These are phyloP conservation scores for Trypanosoma scelopori DNA, from an alignment of 208 protist species.

Conservation along the genomic window DNA sequence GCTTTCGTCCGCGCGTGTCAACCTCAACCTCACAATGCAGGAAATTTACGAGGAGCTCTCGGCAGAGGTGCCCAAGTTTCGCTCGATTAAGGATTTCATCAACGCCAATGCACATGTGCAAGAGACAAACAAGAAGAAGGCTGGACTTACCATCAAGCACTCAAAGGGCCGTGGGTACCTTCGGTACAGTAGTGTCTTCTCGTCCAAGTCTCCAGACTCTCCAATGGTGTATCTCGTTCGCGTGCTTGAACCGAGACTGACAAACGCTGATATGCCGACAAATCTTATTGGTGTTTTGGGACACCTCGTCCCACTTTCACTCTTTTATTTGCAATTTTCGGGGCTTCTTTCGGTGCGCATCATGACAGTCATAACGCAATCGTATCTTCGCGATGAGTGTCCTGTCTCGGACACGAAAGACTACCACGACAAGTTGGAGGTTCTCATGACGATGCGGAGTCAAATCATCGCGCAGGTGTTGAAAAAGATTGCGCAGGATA, in stretches of 20 bases:
- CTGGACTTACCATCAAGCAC: conserved; percentile 54
- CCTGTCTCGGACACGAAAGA: conserved; percentile 75
- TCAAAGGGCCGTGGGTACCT: conserved; percentile 78
- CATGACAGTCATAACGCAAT: conserved; percentile 83
- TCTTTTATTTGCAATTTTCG: conserved; percentile 85
- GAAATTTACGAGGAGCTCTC: conserved; percentile 75
- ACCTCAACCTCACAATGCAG: conserved; percentile 43
- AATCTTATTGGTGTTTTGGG: conserved; percentile 81
- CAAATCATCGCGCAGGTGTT: conserved; percentile 79
- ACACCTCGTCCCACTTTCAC: conserved; percentile 65
- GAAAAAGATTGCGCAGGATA: conserved; percentile 42
- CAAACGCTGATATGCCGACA: conserved; percentile 53
- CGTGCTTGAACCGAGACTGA: conserved; percentile 60
- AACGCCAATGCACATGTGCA: conserved; percentile 25
- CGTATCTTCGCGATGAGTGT: conserved; percentile 81
- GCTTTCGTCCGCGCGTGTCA: conserved; percentile 61
- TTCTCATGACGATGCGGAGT: conserved; percentile 63
- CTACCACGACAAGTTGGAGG: conserved; percentile 60
- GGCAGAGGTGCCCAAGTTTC: conserved; percentile 36
- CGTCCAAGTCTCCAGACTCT: conserved; percentile 38
- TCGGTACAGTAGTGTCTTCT: conserved; percentile 79
- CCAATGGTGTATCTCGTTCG: conserved; percentile 79
- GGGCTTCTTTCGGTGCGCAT: conserved; percentile 79
- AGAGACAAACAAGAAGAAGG: conserved; percentile 33
- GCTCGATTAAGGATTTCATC: conserved; percentile 68